Base-by-base conservation (phyloP, 78 protist genomes). In the Chrysochromulina tobinii region DNA sequence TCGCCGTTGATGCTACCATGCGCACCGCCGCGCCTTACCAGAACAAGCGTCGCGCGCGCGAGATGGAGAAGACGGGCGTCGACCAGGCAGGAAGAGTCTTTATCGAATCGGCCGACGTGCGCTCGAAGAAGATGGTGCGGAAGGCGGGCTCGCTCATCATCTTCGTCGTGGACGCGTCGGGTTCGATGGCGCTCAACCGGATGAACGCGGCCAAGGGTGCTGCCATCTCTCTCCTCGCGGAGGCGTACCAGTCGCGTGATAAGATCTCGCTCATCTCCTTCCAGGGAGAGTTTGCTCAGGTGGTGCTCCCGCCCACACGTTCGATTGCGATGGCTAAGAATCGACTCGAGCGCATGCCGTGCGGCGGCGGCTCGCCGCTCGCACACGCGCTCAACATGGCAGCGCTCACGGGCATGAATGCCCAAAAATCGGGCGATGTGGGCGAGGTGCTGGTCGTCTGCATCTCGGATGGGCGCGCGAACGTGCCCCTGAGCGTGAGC, bases 331-430 rank as follows among this genome's bases (percentile, higher is more conserved):
- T 84, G 93, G 93, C 93, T 27, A 61, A 53, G 75, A 61, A 68
- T 57, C 54, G 92, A n/a, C 77, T 77, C 61, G 89, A 90, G 77
- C 85, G 81, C 51, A 77, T 81, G 85, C 87, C 89, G 57, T 91
- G 93, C 83, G 93, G 93, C 69, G 93, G 93, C 67, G 93, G 87
- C 61, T 89, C 92, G 53, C 92, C 92, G 25, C 92, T 89, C 69
- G 66, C 92, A 51, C 92, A 89, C 92, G 92, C 87, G 23, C 68
- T 89, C 61, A 23, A 23, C 57, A 1, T 15, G 9, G 93, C 93
- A 23, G 73, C 66, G 69, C 89, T 79, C 58, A 27, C 53, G 20
- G 93, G 93, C 55, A 0, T 90, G 48, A 79, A 14, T 54, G 92
- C 92, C 54, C 68, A 64, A 69, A 85, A 61, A 61, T 21, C 64